phyloP scores from a whole-genome alignment of 345 rosid genomes.

The Lepidium africanum region DNA sequence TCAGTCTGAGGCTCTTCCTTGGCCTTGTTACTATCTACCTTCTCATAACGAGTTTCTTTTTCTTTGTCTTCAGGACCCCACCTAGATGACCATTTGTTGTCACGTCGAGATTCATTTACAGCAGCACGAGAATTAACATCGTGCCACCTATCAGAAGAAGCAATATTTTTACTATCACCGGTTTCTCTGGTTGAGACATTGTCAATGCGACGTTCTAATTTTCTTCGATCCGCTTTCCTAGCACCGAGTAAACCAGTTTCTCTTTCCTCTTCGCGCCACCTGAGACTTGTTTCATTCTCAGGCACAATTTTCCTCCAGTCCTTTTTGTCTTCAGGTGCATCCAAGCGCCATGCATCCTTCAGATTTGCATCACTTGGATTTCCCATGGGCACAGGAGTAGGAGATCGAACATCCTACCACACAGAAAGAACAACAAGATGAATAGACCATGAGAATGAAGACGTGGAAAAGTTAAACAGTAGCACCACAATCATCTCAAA shows the following conservation, averaged over 20 bases:
- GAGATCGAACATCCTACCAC: constrained; percentile 44
- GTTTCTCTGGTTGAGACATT: constrained; percentile 25
- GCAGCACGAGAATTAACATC: constrained; percentile 51
- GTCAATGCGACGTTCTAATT: constrained; percentile 47
- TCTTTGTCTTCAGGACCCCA: constrained; percentile 99
- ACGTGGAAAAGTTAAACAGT: neutral
- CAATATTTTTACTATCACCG: constrained; percentile 44
- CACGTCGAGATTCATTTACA: constrained; percentile 71
- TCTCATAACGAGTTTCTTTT: constrained; percentile 60
- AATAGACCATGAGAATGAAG: neutral
- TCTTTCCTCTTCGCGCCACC: constrained; percentile 90
- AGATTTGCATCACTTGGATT: constrained; percentile 36
- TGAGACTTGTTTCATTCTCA: constrained; percentile 45
- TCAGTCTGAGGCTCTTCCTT: constrained; percentile 60
- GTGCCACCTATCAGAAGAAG: constrained; percentile 66
- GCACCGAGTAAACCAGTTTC: constrained; percentile 60
- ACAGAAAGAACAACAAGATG: neutral
- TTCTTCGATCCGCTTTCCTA: constrained; percentile 57
- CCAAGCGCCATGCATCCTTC: constrained; percentile 65
- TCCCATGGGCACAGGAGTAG: constrained; percentile 37
- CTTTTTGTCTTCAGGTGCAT: constrained; percentile 57
- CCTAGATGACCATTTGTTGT: constrained; percentile 92
- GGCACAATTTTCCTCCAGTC: constrained; percentile 51
- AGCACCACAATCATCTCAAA: neutral
- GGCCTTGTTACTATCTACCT: constrained; percentile 49